phyloP scores from a whole-genome alignment of 176 grass and related monocot genomes.

The Panicum miliaceum region DNA sequence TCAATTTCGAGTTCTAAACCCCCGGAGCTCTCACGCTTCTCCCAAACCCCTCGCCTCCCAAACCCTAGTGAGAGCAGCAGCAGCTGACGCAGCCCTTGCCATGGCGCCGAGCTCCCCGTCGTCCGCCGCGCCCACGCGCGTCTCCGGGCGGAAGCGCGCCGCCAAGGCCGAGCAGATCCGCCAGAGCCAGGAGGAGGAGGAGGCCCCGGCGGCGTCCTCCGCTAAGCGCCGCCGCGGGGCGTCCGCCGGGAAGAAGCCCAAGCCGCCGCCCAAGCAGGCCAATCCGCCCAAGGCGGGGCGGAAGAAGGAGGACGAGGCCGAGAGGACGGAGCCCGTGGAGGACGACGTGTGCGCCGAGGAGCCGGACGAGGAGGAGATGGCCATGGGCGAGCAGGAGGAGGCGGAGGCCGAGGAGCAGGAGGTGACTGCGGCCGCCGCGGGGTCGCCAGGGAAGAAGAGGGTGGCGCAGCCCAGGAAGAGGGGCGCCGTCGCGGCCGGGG shows the following conservation, averaged over 20 bases:
- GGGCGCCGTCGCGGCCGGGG: neutral
- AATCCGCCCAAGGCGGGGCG: slow-evolving; percentile 26
- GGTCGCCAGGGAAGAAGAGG: slow-evolving; percentile 33
- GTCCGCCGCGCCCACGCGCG: neutral
- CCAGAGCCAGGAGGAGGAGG: neutral
- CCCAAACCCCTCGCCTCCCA: neutral
- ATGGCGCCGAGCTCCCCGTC: slow-evolving; percentile 32
- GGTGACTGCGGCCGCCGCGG: neutral
- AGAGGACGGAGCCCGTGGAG: neutral
- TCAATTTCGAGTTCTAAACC: neutral
- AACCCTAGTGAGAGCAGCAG: slow-evolving; percentile 9
- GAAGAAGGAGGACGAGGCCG: neutral
- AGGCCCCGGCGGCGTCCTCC: neutral
- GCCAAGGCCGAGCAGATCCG: neutral
- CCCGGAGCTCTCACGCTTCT: neutral
- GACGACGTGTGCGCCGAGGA: slow-evolving; percentile 42
- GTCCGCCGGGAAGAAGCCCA: slow-evolving; percentile 2
- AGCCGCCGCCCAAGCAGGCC: slow-evolving; percentile 1
- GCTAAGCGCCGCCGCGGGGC: neutral
- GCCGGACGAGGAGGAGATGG: slow-evolving; percentile 42
- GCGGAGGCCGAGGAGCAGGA: neutral
- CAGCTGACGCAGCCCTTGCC: neutral
- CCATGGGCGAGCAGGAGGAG: slow-evolving; percentile 36
- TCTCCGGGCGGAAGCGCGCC: slow-evolving; percentile 15
- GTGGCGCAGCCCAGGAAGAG: slow-evolving; percentile 41